Conservation (phyloP, 2,329 filamentous ascomycete species). For the Paraphoma chrysanthemicola region DNA sequence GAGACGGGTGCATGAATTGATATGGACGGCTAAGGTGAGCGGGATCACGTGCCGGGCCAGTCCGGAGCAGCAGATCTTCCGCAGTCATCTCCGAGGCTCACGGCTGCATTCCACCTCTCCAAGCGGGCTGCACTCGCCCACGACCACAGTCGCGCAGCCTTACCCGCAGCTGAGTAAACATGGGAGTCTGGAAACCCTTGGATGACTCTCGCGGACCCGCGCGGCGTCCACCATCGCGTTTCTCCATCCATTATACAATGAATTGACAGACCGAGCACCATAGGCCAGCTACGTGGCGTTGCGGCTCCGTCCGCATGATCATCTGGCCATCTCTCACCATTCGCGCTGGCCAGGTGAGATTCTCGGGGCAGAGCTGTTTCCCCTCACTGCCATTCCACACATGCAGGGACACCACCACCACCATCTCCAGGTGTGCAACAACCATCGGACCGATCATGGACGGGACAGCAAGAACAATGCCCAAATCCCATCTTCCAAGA, state of each 20-base stretch:
- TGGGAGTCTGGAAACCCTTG: background rate
- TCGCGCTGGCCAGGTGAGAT: slow-evolving; percentile 12
- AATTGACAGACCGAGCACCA: background rate
- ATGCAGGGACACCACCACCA: slow-evolving; percentile 13
- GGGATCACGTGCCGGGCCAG: slow-evolving; percentile 20
- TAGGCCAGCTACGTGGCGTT: background rate
- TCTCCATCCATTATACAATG: slow-evolving; percentile 1
- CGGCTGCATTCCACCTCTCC: slow-evolving; percentile 2
- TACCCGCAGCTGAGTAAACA: background rate
- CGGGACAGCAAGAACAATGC: background rate
- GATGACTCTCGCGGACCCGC: background rate
- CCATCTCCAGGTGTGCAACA: background rate
- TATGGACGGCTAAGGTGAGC: slow-evolving; percentile 6
- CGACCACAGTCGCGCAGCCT: background rate
- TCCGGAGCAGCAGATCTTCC: slow-evolving; percentile 14
- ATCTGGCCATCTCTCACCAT: background rate
- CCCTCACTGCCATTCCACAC: background rate
- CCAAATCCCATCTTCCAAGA: slow-evolving; percentile 3
- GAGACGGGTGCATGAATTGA: background rate
- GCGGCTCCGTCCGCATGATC: background rate
- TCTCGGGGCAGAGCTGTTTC: slow-evolving; percentile 13
- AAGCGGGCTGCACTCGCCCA: background rate
- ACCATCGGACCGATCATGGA: background rate
- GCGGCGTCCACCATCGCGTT: background rate
- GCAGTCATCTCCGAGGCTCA: background rate